phyloP scores from a whole-genome alignment of 1,139 yeast species.

The Sugiyamaella novakii region DNA sequence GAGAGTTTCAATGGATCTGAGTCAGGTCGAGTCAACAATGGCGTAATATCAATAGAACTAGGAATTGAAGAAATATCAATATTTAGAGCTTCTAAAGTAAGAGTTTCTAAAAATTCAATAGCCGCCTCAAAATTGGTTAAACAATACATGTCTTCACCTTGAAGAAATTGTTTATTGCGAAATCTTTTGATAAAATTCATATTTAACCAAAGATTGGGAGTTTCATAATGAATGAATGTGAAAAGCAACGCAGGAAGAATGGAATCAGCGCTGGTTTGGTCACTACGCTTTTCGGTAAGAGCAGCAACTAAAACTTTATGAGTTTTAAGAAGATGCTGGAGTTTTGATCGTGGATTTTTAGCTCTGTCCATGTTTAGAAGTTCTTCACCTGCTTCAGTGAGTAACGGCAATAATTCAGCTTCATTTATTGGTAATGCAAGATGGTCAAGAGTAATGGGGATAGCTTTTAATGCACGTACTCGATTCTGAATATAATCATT shows the following conservation, averaged over 20 bases:
- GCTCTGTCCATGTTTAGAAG: conserved; percentile 33
- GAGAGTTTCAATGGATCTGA: conserved; percentile 26
- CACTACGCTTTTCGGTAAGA: conserved; percentile 33
- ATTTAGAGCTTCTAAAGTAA: conserved; percentile 48
- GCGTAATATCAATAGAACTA: conserved; percentile 31
- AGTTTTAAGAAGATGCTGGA: conserved; percentile 45
- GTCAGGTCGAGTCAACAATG: conserved; percentile 27
- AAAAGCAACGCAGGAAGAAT: conserved; percentile 59
- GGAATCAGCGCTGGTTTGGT: conserved; percentile 49
- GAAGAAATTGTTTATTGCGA: conserved; percentile 50
- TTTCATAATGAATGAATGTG: conserved; percentile 49
- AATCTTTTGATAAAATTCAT: conserved; percentile 58
- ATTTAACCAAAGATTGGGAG: conserved; percentile 52
- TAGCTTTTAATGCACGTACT: conserved; percentile 33
- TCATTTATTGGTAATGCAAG: conserved; percentile 33
- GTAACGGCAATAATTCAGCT: conserved; percentile 26
- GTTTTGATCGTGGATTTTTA: conserved; percentile 47
- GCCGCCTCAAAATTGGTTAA: conserved; percentile 69
- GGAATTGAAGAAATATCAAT: conserved; percentile 28
- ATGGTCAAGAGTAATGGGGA: conserved; percentile 35
- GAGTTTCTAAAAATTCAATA: conserved; percentile 53
- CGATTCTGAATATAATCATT: conserved; percentile 36
- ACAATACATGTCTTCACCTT: conserved; percentile 59
- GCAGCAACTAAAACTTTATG: conserved; percentile 46
- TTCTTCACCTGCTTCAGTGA: conserved; percentile 26